Evolutionary conservation across 768 basidiomycete genomes (phyloP), one percentile per base, ranked within the genome.

Genomic region (Termitomyces heimii): DNA sequence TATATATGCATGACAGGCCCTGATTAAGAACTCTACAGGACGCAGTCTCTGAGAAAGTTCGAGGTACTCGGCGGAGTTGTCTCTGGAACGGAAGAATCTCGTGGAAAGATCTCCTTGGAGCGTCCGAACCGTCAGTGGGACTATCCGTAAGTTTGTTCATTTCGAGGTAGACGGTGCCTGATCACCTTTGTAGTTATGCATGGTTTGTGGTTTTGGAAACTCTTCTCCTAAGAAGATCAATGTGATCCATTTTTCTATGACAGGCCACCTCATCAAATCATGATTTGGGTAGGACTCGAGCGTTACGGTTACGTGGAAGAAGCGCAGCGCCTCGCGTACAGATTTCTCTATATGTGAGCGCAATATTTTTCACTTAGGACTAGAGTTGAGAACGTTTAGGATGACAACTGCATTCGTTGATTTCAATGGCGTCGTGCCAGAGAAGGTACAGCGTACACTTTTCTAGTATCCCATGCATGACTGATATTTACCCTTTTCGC

Each of bases 91-190:
- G 97, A 99, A 65, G 92, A 94, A 70, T 97, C 94, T 40, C 83
- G 96, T 57, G 96, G 96, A 54, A 90, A 91, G 70, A 95, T 98
- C 57, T 96, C 95, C 16, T 77, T 99, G 54, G 94, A 97, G 66
- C 81, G 97, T 48, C 96, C 96, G 16, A 98, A 98, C 74, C 91
- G 96, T 61, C 96, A 99, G 68, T 99, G 96, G 97, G 96, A 95
- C 70, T 95, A 94, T 71, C 96, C 94, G 77, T 94, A 75, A 63
- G 90, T 85, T 51, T 61, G 29, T 53, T 49, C 52, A 57, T 43
- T 12, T 52, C 28, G 31, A 42, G 35, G n/a, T 52, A 46, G 24
- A 42, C 58, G 71, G 43, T 37, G 20, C 53, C 44, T 53, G 39
- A 59, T 49, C n/a, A 26, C 34, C 24, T 56, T 35, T 46, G 31